Evolutionary conservation across 257 asterid genomes (phyloP).

Genomic region (Handroanthus guayacan): DNA sequence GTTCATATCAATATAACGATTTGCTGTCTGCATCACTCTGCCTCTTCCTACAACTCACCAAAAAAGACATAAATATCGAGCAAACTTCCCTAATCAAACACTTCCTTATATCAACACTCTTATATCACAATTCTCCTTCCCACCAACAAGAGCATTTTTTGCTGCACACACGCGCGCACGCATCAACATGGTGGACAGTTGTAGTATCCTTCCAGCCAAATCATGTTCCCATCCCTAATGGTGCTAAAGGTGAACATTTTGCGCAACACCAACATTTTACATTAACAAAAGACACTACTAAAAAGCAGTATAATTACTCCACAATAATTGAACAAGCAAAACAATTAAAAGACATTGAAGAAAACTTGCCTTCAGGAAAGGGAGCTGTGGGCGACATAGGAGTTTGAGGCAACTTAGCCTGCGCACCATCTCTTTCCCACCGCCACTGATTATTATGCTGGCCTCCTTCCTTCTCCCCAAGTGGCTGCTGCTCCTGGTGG

Average conservation of each 20-base stretch:
- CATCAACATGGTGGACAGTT: too few relatives aligned
- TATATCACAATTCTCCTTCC: too few relatives aligned
- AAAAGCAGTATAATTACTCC: neutral
- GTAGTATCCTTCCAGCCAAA: too few relatives aligned
- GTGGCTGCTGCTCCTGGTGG: constrained; percentile 27
- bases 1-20: neutral
- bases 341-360: neutral
- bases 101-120: too few relatives aligned
- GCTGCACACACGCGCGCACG: too few relatives aligned
- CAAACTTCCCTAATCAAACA: neutral
- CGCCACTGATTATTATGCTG: constrained; percentile 51
- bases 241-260: neutral
- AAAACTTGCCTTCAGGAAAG: constrained; percentile 45
- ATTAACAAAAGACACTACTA: constrained; percentile 8
- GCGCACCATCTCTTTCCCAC: constrained; percentile 59
- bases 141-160: too few relatives aligned
- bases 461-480: constrained; percentile 39
- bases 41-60: neutral
- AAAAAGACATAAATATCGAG: neutral
- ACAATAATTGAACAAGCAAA: neutral
- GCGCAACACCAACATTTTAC: neutral
- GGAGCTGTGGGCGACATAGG: constrained; percentile 61
- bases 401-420: constrained; percentile 47
- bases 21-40: neutral
- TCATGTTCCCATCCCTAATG: too few relatives aligned